Evolutionary conservation across 768 basidiomycete species (phyloP).

Genomic region (Punctularia strigosozonata): DNA sequence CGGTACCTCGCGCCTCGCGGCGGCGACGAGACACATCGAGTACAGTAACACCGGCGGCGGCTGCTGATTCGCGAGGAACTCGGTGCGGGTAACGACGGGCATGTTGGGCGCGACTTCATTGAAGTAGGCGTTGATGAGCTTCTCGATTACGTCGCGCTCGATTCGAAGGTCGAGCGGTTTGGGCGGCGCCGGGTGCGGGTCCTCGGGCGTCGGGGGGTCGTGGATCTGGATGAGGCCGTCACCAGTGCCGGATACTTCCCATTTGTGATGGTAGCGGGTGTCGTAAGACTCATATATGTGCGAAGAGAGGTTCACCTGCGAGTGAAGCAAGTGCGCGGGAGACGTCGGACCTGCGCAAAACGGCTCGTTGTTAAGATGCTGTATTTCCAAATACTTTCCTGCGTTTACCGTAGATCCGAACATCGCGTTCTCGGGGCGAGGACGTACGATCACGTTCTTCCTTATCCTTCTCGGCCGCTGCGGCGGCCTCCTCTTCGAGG

Average conservation of each 20-base stretch:
- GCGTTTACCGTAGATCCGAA: slow-evolving; percentile 28
- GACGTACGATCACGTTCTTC: slow-evolving; percentile 9
- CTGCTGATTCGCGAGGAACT: slow-evolving; percentile 68
- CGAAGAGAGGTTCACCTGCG: slow-evolving; percentile 75
- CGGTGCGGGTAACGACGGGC: slow-evolving; percentile 78
- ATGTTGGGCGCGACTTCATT: slow-evolving; percentile 78
- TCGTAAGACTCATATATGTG: slow-evolving; percentile 84
- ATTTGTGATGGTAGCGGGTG: slow-evolving; percentile 76
- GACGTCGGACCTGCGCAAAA: slow-evolving; percentile 66
- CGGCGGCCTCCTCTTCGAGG: slow-evolving; percentile 52
- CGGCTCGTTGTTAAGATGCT: not conserved
- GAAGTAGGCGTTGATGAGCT: slow-evolving; percentile 87
- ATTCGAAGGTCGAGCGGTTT: slow-evolving; percentile 63
- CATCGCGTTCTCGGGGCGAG: not conserved
- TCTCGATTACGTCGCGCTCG: slow-evolving; percentile 68
- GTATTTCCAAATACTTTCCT: not conserved
- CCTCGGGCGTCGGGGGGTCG: slow-evolving; percentile 47
- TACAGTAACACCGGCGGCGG: slow-evolving; percentile 81
- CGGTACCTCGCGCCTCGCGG: slow-evolving; percentile 73
- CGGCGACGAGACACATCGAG: slow-evolving; percentile 88
- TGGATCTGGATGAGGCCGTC: slow-evolving; percentile 83
- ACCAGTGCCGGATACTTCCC: slow-evolving; percentile 73
- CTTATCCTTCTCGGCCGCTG: slow-evolving; percentile 22
- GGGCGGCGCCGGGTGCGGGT: slow-evolving; percentile 36
- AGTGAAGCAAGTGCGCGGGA: slow-evolving; percentile 78